Evolutionary conservation across 2,329 filamentous ascomycete species (phyloP).

Genomic region (Bipolaris oryzae): DNA sequence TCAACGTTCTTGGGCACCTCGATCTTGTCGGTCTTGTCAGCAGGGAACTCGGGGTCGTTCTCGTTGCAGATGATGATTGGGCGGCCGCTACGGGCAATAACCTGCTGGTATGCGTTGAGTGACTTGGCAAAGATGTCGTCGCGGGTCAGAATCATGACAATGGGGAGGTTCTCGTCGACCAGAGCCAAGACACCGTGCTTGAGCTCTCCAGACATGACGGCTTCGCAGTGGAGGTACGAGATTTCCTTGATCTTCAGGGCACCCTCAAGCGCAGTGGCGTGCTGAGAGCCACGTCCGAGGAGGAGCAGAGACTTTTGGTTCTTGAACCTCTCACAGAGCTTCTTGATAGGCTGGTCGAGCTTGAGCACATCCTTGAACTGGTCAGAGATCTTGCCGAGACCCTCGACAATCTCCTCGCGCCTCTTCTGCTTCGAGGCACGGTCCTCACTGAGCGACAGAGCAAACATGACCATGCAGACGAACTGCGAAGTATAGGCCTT

Average conservation of each 20-base stretch:
- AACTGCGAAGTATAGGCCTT: slow-evolving; percentile 99
- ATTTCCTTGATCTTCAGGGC: slow-evolving; percentile 99
- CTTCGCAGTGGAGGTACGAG: slow-evolving; percentile 98
- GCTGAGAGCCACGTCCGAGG: slow-evolving; percentile 93
- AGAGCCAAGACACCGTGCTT: slow-evolving; percentile 98
- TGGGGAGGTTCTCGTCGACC: slow-evolving; percentile 97
- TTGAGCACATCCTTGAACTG: slow-evolving; percentile 93
- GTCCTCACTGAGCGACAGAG: slow-evolving; percentile 93
- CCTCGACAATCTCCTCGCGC: slow-evolving; percentile 95
- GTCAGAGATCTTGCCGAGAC: slow-evolving; percentile 81
- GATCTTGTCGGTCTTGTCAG: slow-evolving; percentile 91
- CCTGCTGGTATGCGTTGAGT: slow-evolving; percentile 99
- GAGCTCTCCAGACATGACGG: slow-evolving; percentile 99
- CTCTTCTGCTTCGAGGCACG: slow-evolving; percentile 91
- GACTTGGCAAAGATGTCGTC: slow-evolving; percentile 98
- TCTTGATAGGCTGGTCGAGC: slow-evolving; percentile 92
- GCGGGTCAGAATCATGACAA: slow-evolving; percentile 98
- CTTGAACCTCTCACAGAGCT: slow-evolving; percentile 92
- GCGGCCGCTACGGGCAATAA: slow-evolving; percentile 92
- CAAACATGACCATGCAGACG: slow-evolving; percentile 99
- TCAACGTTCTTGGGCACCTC: slow-evolving; percentile 97
- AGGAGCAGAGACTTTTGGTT: slow-evolving; percentile 95
- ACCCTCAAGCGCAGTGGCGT: slow-evolving; percentile 93
- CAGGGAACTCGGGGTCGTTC: slow-evolving; percentile 84
- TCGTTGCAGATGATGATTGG: slow-evolving; percentile 99